Evolutionary conservation across 805 yeast genomes (phyloP), one percentile per base, ranked within the genome.

Genomic region (Cyberlindnera xishuangbannaensis): DNA sequence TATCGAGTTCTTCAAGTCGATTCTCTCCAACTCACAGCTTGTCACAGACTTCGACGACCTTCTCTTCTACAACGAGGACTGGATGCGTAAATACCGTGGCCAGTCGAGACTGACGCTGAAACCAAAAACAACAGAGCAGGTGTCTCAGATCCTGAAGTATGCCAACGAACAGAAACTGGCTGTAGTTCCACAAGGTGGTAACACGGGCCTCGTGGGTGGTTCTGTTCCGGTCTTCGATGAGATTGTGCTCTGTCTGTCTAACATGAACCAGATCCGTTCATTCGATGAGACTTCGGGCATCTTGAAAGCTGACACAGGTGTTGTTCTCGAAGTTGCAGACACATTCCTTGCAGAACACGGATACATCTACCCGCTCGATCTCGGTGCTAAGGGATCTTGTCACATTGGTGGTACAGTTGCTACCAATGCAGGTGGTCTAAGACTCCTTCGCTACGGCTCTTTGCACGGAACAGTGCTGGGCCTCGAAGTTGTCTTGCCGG

Each of bases 351-450:
- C 81, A 13, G 92, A 85, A 37, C 63, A 75, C n/a, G 95, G 92
- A 4, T 82, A 82, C 60, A 83, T 88, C 35, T 88, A 87, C 69
- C 97, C 97, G 18, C 66, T 88, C 32, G 97, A 88, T 56, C 64
- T 88, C 41, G 97, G 97, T 37, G 97, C 97, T 24, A 88, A 88
- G 62, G 97, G 97, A 11, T 85, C 96, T 2, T 90, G 97, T 56
- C 95, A 85, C 48, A 79, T 90, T 41, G 97, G 97, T 47, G 97
- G 97, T 44, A 83, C 79, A 34, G 90, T 86, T 27, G 95, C 96
- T 14, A 86, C 96, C 14, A 90, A 90, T 56, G 97, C 97, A 5
- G 97, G 97, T 53, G 97, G 97, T 1, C 69, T 88, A 48, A 68
- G 97, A 53, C 66, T 88, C 31, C 62, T 88, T 41, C 71, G 95